Conservation (phyloP, 257 asterid genomes). For the Solanum corneliomulleri region DNA sequence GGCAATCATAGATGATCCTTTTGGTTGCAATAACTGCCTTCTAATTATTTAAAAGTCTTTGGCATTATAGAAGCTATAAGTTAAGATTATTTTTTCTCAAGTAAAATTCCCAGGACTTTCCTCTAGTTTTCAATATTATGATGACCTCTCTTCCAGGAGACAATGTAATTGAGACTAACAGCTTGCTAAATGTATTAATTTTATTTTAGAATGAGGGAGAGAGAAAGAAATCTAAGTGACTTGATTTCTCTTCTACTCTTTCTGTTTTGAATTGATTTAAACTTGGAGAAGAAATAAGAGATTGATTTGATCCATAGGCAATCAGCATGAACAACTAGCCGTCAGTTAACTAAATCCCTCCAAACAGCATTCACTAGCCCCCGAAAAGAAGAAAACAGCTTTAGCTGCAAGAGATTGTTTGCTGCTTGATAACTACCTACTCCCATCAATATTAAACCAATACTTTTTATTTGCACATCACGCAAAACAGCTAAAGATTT, state of each 20-base stretch:
- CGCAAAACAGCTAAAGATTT: not conserved
- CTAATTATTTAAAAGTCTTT: not conserved
- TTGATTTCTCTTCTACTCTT: not conserved
- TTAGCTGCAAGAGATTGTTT: not conserved
- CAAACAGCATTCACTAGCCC: not conserved
- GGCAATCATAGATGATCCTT: not conserved
- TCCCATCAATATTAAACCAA: not conserved
- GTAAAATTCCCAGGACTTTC: not conserved
- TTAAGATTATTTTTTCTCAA: not conserved
- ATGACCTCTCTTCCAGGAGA: not conserved
- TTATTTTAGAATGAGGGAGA: not conserved
- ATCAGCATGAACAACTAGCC: not conserved
- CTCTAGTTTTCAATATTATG: not conserved
- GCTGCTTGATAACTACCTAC: not conserved
- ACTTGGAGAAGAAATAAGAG: not conserved
- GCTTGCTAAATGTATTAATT: not conserved
- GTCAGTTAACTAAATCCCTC: not conserved
- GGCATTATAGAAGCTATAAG: not conserved
- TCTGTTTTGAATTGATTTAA: not conserved
- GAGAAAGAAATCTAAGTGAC: not conserved
- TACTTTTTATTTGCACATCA: not conserved
- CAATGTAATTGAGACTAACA: not conserved
- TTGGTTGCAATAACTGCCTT: not conserved
- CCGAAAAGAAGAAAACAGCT: not conserved
- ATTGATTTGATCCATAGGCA: not conserved